Evolutionary conservation across 208 protist species (phyloP).

Genomic region (Vickermania ingenoplastis): DNA sequence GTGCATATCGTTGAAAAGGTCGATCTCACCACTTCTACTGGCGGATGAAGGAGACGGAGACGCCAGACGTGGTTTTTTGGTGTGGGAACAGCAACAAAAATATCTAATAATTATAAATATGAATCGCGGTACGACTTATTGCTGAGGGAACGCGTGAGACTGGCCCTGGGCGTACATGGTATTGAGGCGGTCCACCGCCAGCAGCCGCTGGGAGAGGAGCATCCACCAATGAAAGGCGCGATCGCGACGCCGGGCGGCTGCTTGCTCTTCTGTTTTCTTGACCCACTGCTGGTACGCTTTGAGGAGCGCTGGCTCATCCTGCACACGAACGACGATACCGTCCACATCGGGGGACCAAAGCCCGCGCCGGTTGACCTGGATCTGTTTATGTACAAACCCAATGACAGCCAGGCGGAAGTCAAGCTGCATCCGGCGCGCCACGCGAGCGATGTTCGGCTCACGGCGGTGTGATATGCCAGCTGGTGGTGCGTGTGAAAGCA

Average conservation of each 20-base stretch:
- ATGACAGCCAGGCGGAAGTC: slow-evolving; percentile 69
- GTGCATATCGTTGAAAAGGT: no score
- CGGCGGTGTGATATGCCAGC: slow-evolving; percentile 57
- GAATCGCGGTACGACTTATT: no score
- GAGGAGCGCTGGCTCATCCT: slow-evolving; percentile 30
- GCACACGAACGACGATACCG: slow-evolving; percentile 70
- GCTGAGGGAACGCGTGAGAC: background rate
- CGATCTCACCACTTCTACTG: no score
- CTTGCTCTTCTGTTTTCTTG: slow-evolving; percentile 67
- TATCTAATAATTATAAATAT: no score
- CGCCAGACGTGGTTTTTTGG: no score
- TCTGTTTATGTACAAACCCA: slow-evolving; percentile 57
- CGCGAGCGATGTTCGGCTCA: slow-evolving; percentile 63
- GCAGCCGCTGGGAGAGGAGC: slow-evolving; percentile 55
- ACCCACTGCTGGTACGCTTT: slow-evolving; percentile 83
- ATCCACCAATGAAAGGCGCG: slow-evolving; percentile 82
- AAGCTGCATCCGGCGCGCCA: slow-evolving; percentile 72
- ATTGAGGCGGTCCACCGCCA: slow-evolving; percentile 67
- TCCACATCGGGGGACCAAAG: slow-evolving; percentile 70
- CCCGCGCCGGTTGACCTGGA: slow-evolving; percentile 56
- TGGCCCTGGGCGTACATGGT: slow-evolving; percentile 43
- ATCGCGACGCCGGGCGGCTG: slow-evolving; percentile 57
- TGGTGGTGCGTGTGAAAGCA: slow-evolving; percentile 40
- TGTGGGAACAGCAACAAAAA: no score
- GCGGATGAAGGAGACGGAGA: no score